phyloP scores from a whole-genome alignment of 148 eudicot genomes.

The Fagopyrum tataricum region DNA sequence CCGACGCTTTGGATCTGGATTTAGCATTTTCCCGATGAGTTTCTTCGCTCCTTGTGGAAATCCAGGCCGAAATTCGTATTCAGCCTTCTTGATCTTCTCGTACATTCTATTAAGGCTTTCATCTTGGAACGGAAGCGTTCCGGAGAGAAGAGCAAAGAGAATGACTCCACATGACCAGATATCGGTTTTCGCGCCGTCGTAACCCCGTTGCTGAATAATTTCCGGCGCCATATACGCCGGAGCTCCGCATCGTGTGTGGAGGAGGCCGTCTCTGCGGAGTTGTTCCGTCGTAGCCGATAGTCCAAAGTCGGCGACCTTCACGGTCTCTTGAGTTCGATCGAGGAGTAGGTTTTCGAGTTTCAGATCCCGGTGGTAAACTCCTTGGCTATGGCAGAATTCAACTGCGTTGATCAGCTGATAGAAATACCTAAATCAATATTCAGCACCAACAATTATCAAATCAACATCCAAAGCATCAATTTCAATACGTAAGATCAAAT shows the following conservation, averaged over 20 bases:
- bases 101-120: slow-evolving; percentile 20
- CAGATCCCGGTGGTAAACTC: slow-evolving; percentile 23
- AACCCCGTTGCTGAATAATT: slow-evolving; percentile 15
- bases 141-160: slow-evolving; percentile 19
- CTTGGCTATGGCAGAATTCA: slow-evolving; percentile 22
- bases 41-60: slow-evolving; percentile 12
- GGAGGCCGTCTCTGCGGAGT: slow-evolving; percentile 13
- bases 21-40: slow-evolving; percentile 14
- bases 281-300: slow-evolving; percentile 17
- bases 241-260: slow-evolving; percentile 23
- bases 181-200: slow-evolving; percentile 19
- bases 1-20: slow-evolving; percentile 3
- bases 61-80: slow-evolving; percentile 15
- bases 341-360: slow-evolving; percentile 23
- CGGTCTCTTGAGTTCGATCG: slow-evolving; percentile 4
- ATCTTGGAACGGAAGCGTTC: slow-evolving; percentile 22
- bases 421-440: slow-evolving; percentile 1
- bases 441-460: not conserved
- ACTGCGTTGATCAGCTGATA: slow-evolving; percentile 22
- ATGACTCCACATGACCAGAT: slow-evolving; percentile 27
- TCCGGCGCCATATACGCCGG: slow-evolving; percentile 26
- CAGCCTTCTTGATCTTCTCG: slow-evolving; percentile 11
- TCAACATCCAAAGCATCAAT: not conserved
- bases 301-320: slow-evolving; percentile 23
- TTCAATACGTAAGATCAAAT: not conserved